phyloP scores from a whole-genome alignment of 441 rosid species.

The Capsella rubella region DNA sequence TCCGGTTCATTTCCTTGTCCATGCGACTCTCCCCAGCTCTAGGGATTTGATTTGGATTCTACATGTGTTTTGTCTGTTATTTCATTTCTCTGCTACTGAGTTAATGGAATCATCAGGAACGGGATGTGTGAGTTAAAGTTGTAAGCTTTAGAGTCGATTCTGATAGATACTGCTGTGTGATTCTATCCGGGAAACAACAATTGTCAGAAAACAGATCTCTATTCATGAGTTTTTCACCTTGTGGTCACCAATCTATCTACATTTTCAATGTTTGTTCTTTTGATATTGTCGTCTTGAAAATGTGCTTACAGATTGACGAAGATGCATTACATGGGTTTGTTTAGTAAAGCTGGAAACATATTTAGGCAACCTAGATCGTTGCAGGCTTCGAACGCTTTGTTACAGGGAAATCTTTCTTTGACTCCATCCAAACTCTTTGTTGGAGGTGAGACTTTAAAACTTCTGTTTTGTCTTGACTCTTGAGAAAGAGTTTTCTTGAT shows the following conservation, averaged over 20 bases:
- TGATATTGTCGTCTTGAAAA: constrained; percentile 2
- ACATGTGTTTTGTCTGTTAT: not conserved
- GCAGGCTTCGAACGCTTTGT: constrained; percentile 40
- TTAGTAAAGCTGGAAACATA: constrained; percentile 48
- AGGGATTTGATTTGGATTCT: constrained; percentile 10
- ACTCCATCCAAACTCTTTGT: constrained; percentile 47
- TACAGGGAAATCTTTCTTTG: constrained; percentile 44
- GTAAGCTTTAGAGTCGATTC: constrained; percentile 32
- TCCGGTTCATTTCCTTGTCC: constrained; percentile 3
- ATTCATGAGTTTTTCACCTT: constrained; percentile 20
- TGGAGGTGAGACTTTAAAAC: constrained; percentile 31
- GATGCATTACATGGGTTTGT: constrained; percentile 48
- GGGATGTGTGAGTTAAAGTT: constrained; percentile 17
- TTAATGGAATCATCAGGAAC: constrained; percentile 30
- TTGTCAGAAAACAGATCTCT: constrained; percentile 5
- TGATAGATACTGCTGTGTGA: constrained; percentile 16
- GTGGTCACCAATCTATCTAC: constrained; percentile 12
- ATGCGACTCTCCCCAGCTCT: constrained; percentile 5
- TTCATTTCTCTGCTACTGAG: constrained; percentile 15
- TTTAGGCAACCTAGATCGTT: constrained; percentile 47
- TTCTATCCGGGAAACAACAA: not conserved
- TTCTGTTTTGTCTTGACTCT: not conserved
- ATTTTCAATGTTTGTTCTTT: constrained; percentile 5
- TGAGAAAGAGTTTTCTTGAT: constrained; percentile 1
- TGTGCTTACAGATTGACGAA: constrained; percentile 31